Base-by-base conservation (phyloP, 805 yeast genomes). In the Priceomyces medius region DNA sequence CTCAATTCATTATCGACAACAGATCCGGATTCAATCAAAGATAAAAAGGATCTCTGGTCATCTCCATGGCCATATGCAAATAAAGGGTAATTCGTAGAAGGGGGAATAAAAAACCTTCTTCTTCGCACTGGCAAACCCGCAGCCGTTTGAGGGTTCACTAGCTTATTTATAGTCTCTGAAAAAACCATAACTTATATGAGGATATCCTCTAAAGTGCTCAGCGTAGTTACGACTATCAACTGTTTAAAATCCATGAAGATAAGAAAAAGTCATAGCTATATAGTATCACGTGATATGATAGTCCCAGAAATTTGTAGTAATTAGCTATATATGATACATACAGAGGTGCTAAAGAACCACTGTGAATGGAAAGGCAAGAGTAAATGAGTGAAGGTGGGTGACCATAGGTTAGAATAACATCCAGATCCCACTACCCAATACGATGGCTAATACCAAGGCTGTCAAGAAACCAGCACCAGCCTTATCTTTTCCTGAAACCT, bases 381-480 rank as follows among this genome's bases (percentile, higher is more conserved):
- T 9, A 26, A n/a, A 26, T 12, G n/a, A 12, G 29, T 26, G n/a
- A 26, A 26, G 20, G 18, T 5, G 50, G 4, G 6, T 14, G 14
- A 9, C 9, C 5, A 14, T 26, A 7, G 20, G 3, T 34, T 61
- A 79, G 40, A 79, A 58, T 38, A 81, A 57, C 90, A 91, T 83
- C 97, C 98, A 89, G 24, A 81, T 69, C 23, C 85, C 75, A 18
- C 89, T 80, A 27, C 82, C 88, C 16, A 81, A 58, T 18, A 88
- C 53, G 2, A 73, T 58, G 2, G 79, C 77, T 48, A 88, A 60
- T 1, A 85, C 81, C 3, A 88, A 66, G 1, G 91, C 95, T 0
- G 99, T 91, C 35, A 88, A 61, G 14, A 89, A 71, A 29, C 95
- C 96, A 2, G 97, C 97, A 41, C 98, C 98, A 1, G 88, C 96